Evolutionary conservation across 805 yeast genomes (phyloP), one percentile per base, ranked within the genome.

Genomic region (Martiniozyma abietophila): DNA sequence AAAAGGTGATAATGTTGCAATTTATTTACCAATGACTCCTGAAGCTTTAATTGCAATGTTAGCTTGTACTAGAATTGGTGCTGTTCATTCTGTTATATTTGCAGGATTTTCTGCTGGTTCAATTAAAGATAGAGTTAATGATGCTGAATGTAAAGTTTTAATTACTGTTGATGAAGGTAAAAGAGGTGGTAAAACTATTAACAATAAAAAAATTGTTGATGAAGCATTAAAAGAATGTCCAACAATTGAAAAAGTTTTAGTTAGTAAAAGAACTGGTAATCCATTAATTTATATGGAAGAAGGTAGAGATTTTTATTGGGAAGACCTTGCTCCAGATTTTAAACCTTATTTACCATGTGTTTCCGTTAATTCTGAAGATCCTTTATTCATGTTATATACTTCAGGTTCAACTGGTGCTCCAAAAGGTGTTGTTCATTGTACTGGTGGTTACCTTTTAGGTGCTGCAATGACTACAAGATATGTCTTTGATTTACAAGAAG

Each of bases 331-430:
- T 46, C 71, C 63, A 47, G 83, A 83, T 61, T 82, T 74, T 63
- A 80, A 92, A 47, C 76, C 81, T 41, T 89, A 88, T 65, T 66
- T 70, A 49, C 92, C 97, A 33, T 95, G 95, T 23, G 79, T 73
- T 29, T 77, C 95, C 27, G 94, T 86, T 39, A 72, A 77, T 55
- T 59, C 95, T 31, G 98, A 92, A 66, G 96, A 92, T 64, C 97
- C 98, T 38, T 66, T 92, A 50, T 92, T 92, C 69, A 66, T 92
- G 62, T 76, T 92, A 52, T 92, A 92, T 66, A 92, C 98, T 31
- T 88, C 97, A 5, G 98, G 98, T 41, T 88, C 97, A 23, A 92
- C 98, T 21, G 97, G 98, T 46, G 77, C 88, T 56, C 98, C 98
- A 55, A 92, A 92, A 71, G 98, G 98, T 64, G 88, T 92, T 48